Evolutionary conservation across 106 monocot species (phyloP).

Genomic region (Cymbidium sinense): DNA sequence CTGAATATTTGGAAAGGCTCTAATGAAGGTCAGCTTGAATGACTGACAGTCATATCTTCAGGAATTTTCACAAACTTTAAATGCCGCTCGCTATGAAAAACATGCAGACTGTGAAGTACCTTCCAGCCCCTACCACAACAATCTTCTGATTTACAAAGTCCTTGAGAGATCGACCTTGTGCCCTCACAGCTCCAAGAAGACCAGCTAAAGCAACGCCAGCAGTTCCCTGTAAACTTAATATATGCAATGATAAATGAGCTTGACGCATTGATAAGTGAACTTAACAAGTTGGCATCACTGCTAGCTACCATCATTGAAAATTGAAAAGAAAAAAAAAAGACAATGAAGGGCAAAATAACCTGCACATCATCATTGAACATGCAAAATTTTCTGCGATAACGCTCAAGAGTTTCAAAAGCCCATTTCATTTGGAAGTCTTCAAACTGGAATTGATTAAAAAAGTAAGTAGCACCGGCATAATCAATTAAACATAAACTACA

Average conservation of each 20-base stretch:
- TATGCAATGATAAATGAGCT: not conserved
- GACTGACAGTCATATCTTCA: not conserved
- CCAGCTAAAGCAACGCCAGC: constrained; percentile 99
- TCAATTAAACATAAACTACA: not conserved
- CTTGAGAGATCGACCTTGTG: constrained; percentile 75
- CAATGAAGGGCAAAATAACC: constrained; percentile 28
- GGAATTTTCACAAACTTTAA: not conserved
- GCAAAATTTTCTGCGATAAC: constrained; percentile 87
- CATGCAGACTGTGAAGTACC: constrained; percentile 36
- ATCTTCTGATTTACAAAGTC: constrained; percentile 92
- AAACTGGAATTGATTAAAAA: constrained; percentile 47
- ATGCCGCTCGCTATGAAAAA: not conserved
- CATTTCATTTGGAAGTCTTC: constrained; percentile 99
- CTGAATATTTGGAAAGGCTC: constrained; percentile 37
- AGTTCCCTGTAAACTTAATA: constrained; percentile 60
- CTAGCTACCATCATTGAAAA: not conserved
- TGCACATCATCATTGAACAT: constrained; percentile 99
- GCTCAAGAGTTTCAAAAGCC: constrained; percentile 96
- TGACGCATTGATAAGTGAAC: not conserved
- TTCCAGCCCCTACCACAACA: constrained; percentile 98
- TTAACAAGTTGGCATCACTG: not conserved
- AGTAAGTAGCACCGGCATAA: constrained; percentile 5
- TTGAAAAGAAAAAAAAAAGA: not conserved
- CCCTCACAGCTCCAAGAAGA: constrained; percentile 82
- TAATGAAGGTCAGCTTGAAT: not conserved